These are phyloP conservation scores for Periglandula ipomoeae DNA, from an alignment of 2,329 filamentous ascomycete genomes.

Conservation along the genomic window DNA sequence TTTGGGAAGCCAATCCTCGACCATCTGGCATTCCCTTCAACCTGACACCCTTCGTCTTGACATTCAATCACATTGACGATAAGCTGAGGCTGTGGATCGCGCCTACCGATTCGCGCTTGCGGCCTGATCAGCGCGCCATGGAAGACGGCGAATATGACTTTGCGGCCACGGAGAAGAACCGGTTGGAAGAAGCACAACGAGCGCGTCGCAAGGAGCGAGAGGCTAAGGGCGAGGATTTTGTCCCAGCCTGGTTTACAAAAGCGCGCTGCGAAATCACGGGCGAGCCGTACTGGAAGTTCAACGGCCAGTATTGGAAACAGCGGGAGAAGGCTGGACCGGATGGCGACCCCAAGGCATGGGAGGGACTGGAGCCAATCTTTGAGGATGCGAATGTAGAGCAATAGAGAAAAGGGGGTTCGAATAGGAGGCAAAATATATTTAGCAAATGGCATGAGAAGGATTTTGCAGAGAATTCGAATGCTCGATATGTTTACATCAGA, in stretches of 20 bases:
- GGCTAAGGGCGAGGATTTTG: conserved; percentile 68
- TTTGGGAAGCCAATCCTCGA: conserved; percentile 83
- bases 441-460: background rate
- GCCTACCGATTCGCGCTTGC: conserved; percentile 85
- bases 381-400: conserved; percentile 22
- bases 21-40: conserved; percentile 90
- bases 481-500: too few species aligned
- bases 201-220: conserved; percentile 66
- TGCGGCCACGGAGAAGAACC: conserved; percentile 86
- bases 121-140: conserved; percentile 95
- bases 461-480: background rate
- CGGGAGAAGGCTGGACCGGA: conserved; percentile 54
- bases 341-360: conserved; percentile 54
- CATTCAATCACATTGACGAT: conserved; percentile 88
- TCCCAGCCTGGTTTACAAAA: conserved; percentile 77
- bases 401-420: background rate
- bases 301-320: conserved; percentile 77
- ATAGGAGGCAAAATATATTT: background rate
- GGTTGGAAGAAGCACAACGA: conserved; percentile 86
- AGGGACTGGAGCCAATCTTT: conserved; percentile 69
- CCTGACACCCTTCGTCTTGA: conserved; percentile 89
- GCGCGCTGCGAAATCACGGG: conserved; percentile 68
- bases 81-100: conserved; percentile 67
- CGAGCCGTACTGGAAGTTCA: conserved; percentile 85
- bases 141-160: conserved; percentile 96